Base-by-base conservation (phyloP, 805 yeast genomes). In the Candida xyloterini region DNA sequence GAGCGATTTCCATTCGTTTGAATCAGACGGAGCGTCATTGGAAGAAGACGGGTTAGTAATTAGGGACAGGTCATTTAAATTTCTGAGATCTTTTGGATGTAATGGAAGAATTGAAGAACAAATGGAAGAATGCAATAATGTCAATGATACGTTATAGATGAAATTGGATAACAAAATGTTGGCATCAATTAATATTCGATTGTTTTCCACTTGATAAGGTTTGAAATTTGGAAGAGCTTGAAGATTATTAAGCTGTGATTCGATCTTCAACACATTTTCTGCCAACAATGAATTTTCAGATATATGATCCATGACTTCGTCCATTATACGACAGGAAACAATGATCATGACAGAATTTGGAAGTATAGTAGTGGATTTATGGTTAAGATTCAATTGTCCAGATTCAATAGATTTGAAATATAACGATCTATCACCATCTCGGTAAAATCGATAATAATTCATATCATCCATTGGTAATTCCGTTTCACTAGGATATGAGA, bases 81-180 rank as follows among this genome's bases (percentile, higher is more conserved):
- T 4, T 18, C 6, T 4, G 9, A 39, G 20, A 7, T 43, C 47
- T 43, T 35, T 63, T 41, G 68, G 65, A 27, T 58, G 57, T 47
- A 73, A 67, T 24, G 66, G 41, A 27, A 73, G 52, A 31, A 71
- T 50, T 6, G 56, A 55, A 7, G 57, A 48, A 28, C 73, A 58
- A 15, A 53, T 51, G 1, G 62, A 46, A 3, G 59, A 54, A 24
- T 64, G 60, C 21, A 60, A 48, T 6, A 65, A 42, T 4, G 51
- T 39, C 15, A 41, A 26, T 0, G 67, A 55, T 8, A 57, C 40
- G 8, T 60, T 54, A 34, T 59, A 44, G 15, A 66, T 47, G 25
- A 70, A 56, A 8, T 54, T 42, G 2, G 73, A 51, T 24, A 60
- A 54, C 6, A 71, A 50, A 35, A 52, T 51, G 13, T 64, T 58